These are phyloP conservation scores for Zygoascus biomembranicola DNA, from an alignment of 805 yeast genomes.

Conservation along the genomic window DNA sequence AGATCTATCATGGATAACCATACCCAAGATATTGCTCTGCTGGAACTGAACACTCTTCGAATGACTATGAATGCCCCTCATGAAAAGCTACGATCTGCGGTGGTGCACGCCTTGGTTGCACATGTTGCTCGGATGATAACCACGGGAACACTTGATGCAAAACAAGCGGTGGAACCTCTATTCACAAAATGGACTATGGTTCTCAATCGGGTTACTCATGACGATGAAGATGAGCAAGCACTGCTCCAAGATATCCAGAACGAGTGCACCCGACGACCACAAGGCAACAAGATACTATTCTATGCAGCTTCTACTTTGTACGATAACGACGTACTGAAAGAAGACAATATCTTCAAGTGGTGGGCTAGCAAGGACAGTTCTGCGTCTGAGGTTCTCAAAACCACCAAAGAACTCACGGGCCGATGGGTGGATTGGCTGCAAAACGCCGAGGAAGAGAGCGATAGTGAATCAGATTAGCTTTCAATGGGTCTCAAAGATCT, in stretches of 20 bases:
- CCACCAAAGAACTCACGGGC: conserved; percentile 48
- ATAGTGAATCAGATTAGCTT: conserved; percentile 17
- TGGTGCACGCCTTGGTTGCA: conserved; percentile 59
- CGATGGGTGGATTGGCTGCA: conserved; percentile 84
- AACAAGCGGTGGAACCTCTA: conserved; percentile 68
- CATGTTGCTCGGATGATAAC: conserved; percentile 66
- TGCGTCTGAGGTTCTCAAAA: conserved; percentile 31
- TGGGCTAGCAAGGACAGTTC: conserved; percentile 50
- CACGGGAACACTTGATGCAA: conserved; percentile 67
- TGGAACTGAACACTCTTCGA: conserved; percentile 88
- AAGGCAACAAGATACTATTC: conserved; percentile 38
- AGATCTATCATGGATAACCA: conserved; percentile 90
- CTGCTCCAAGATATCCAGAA: conserved; percentile 42
- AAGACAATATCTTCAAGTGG: conserved; percentile 74
- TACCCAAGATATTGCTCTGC: conserved; percentile 82
- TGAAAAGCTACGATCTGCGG: conserved; percentile 83
- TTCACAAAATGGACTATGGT: conserved; percentile 76
- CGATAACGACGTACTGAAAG: conserved; percentile 75
- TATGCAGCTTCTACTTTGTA: conserved; percentile 57
- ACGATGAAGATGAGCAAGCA: conserved; percentile 67
- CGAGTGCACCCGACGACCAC: conserved; percentile 34
- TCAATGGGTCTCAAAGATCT: background rate
- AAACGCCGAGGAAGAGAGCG: conserved; percentile 65
- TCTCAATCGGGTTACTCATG: conserved; percentile 80
- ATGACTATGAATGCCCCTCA: conserved; percentile 97